Base-by-base conservation (phyloP, 495 filamentous ascomycete genomes). In the Penicillium nucicola region DNA sequence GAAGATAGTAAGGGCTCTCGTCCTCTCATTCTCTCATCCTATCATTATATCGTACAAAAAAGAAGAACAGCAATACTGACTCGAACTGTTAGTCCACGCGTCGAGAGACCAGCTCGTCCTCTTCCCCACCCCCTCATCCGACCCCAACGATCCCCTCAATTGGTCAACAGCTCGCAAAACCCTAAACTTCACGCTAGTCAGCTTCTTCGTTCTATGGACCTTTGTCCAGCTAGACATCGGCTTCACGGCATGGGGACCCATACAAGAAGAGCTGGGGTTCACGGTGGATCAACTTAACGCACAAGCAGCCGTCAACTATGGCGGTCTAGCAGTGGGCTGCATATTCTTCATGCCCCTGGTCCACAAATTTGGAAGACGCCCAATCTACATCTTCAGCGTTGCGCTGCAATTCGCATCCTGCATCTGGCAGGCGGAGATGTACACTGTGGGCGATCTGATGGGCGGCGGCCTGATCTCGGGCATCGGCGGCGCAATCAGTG, bases 331-430 rank as follows among this genome's bases (percentile, higher is more conserved):
- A 1, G 32, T 77, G 13, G 71, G 73, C 5, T 67, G 65, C 34
- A 52, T 74, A 10, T 53, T 80, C 42, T 59, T 77, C 40, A 68
- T 78, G 15, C 77, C 75, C 0, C 66, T 78, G 15, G 74, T 72
- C 0, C 60, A 70, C 45, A 76, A 75, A 23, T 78, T 64, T 43
- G 76, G 77, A 2, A 66, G 70, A 1, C 70, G 77, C 3, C 64
- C 70, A 2, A 53, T 78, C 11, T 78, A 78, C 42, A 45, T 80
- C 14, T 36, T 72, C 41, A 76, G 64, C 47, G 53, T 57, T 1
- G 43, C 56, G 0, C 38, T 67, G 1, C 69, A 74, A 35, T 57
- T 74, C 28, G 71, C 55, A 0, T 54, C 63, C 6, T 63, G 54
- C 13, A 61, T 76, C 7, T 77, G 74, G 74, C 55, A 58, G 10